Percentiles rank a stretch among this genome's conserved stretches.
These are phyloP conservation scores for Cardamine chenopodiifolia DNA, from an alignment of 345 rosid genomes.

Conservation along the genomic window DNA sequence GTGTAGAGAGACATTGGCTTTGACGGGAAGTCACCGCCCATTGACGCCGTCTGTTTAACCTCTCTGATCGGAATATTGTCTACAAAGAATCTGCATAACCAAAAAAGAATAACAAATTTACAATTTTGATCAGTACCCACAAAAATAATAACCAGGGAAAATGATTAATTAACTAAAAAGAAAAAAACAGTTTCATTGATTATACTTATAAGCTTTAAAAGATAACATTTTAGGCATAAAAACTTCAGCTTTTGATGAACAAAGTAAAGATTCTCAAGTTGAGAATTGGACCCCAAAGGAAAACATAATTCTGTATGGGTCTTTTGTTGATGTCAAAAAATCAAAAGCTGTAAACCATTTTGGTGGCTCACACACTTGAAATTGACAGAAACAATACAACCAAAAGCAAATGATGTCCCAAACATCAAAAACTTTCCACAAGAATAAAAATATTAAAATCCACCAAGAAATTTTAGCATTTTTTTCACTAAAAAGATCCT, in stretches of 20 bases:
- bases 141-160: background rate
- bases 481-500: conserved; percentile 11
- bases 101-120: conserved; percentile 5
- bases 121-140: conserved; percentile 22
- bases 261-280: conserved; percentile 35
- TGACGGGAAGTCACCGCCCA: conserved; percentile 90
- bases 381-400: conserved; percentile 35
- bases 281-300: conserved; percentile 27
- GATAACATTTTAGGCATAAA: conserved; percentile 11
- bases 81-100: conserved; percentile 68
- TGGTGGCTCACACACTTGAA: conserved; percentile 30
- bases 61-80: conserved; percentile 84
- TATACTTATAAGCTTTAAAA: background rate
- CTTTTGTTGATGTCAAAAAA: conserved; percentile 34
- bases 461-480: conserved; percentile 21
- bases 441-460: conserved; percentile 17
- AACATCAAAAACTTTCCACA: conserved; percentile 39
- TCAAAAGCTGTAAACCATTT: conserved; percentile 39
- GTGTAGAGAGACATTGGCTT: conserved; percentile 96
- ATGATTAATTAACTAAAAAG: too few relatives aligned
- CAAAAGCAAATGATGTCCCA: conserved; percentile 40
- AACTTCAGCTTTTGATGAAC: conserved; percentile 24
- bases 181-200: too few relatives aligned
- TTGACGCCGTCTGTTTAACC: conserved; percentile 60
- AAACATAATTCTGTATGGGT: conserved; percentile 25